A percentile compares a stretch with the other conserved stretches of the same genome.
Evolutionary conservation across 2,329 filamentous ascomycete genomes (phyloP).

Genomic region (Cryphonectria nitschkei): DNA sequence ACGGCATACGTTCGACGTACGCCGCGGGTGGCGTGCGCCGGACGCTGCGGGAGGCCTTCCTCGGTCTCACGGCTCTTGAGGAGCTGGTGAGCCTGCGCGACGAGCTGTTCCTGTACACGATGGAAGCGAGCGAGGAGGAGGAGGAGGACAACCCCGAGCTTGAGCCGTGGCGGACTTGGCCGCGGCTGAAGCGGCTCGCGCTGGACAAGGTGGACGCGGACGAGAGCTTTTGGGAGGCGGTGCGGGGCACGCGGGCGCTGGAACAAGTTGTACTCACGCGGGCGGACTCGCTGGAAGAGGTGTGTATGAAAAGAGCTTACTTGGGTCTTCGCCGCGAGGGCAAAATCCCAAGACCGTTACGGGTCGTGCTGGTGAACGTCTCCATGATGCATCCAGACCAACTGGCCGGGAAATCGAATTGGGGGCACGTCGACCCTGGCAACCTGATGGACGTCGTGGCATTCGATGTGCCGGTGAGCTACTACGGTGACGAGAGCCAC

Average conservation of each 20-base stretch:
- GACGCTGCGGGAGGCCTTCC: conserved; percentile 50
- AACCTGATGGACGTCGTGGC: conserved; percentile 44
- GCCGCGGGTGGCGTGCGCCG: conserved; percentile 46
- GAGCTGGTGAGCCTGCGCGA: conserved; percentile 53
- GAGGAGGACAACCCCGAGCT: conserved; percentile 25
- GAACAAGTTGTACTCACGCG: conserved; percentile 49
- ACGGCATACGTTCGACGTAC: conserved; percentile 46
- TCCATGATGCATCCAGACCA: conserved; percentile 32
- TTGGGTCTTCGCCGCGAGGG: not conserved
- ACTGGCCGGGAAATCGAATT: conserved; percentile 38
- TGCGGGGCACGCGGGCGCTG: conserved; percentile 43
- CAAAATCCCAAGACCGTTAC: conserved; percentile 30
- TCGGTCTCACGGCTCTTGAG: conserved; percentile 47
- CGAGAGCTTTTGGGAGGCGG: conserved; percentile 42
- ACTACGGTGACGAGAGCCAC: conserved; percentile 44
- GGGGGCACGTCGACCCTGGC: conserved; percentile 39
- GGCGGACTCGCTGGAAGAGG: conserved; percentile 38
- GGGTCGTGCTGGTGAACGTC: conserved; percentile 40
- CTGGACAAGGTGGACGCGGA: conserved; percentile 48
- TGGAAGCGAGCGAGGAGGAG: conserved; percentile 29
- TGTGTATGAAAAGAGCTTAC: conserved; percentile 42
- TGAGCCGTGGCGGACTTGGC: conserved; percentile 49
- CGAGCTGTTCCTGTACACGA: conserved; percentile 46
- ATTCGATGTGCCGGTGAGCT: conserved; percentile 45
- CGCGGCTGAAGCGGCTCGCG: conserved; percentile 45